Evolutionary conservation across 2,329 filamentous ascomycete species (phyloP).

Genomic region (Paecilomyces dactylethromorphus): DNA sequence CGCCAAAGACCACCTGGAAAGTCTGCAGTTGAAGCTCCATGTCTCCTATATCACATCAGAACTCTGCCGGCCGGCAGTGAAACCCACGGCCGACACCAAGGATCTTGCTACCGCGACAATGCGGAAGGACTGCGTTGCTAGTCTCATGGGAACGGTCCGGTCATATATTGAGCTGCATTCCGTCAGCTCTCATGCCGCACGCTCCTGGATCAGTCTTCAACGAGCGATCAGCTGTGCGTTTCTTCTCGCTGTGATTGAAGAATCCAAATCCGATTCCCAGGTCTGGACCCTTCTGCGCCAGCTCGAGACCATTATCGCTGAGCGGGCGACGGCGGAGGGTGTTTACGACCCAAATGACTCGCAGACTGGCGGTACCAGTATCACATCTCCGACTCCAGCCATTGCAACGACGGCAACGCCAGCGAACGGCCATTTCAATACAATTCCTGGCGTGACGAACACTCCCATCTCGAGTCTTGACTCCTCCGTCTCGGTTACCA

Average conservation of each 20-base stretch:
- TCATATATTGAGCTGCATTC: constrained; percentile 52
- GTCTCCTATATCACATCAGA: constrained; percentile 58
- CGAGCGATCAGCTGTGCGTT: constrained; percentile 43
- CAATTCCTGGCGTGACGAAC: constrained; percentile 23
- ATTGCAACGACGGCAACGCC: constrained; percentile 6
- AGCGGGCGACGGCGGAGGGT: constrained; percentile 32
- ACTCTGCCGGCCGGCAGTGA: constrained; percentile 55
- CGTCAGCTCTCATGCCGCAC: constrained; percentile 35
- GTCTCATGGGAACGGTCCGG: constrained; percentile 51
- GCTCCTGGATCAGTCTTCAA: constrained; percentile 42
- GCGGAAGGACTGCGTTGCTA: constrained; percentile 50
- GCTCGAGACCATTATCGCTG: constrained; percentile 38
- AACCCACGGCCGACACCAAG: constrained; percentile 41
- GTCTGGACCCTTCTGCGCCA: constrained; percentile 34
- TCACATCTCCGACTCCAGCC: constrained; percentile 12
- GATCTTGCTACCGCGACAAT: constrained; percentile 33
- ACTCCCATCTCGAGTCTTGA: constrained; percentile 16
- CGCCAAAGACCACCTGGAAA: constrained; percentile 49
- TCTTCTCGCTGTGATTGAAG: constrained; percentile 39
- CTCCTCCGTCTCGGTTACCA: constrained; percentile 18
- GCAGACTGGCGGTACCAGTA: constrained; percentile 6
- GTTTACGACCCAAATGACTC: constrained; percentile 16
- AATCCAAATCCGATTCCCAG: constrained; percentile 34
- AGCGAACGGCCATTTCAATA: constrained; percentile 10
- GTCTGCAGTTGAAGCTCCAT: constrained; percentile 55